Evolutionary conservation across 2,329 filamentous ascomycete species (phyloP).

Genomic region (Aspergillus sp.): DNA sequence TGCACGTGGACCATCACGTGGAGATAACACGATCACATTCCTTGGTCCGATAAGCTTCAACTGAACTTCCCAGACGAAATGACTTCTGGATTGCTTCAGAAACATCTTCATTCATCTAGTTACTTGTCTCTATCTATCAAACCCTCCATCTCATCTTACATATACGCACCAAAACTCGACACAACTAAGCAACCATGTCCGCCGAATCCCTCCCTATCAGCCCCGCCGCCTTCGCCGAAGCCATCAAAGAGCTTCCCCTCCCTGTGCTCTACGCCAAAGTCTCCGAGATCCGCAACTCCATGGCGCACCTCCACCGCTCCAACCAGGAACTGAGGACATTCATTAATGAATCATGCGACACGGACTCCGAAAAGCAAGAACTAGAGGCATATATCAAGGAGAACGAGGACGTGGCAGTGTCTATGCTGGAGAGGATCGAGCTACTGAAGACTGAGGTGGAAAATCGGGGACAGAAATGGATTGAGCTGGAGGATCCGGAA

Average conservation of each 20-base stretch:
- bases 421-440: conserved; percentile 57
- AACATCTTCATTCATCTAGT: background rate
- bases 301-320: conserved; percentile 58
- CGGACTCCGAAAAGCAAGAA: conserved; percentile 49
- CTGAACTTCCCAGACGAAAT: background rate
- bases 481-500: conserved; percentile 27
- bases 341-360: conserved; percentile 50
- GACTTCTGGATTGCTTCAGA: background rate
- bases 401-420: conserved; percentile 58
- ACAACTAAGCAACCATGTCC: conserved; percentile 47
- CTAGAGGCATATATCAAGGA: conserved; percentile 51
- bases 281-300: conserved; percentile 61
- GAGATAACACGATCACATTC: conserved; percentile 13
- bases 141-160: background rate
- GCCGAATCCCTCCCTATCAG: conserved; percentile 51
- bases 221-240: conserved; percentile 54
- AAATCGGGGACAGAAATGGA: conserved; percentile 58
- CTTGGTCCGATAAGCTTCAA: background rate
- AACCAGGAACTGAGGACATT: conserved; percentile 60
- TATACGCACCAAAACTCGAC: background rate
- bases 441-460: conserved; percentile 56
- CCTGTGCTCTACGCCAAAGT: conserved; percentile 62
- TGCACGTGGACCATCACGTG: conserved; percentile 17
- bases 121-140: background rate
- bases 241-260: conserved; percentile 59